phyloP scores from a whole-genome alignment of 345 rosid species.

The Populus tremula region DNA sequence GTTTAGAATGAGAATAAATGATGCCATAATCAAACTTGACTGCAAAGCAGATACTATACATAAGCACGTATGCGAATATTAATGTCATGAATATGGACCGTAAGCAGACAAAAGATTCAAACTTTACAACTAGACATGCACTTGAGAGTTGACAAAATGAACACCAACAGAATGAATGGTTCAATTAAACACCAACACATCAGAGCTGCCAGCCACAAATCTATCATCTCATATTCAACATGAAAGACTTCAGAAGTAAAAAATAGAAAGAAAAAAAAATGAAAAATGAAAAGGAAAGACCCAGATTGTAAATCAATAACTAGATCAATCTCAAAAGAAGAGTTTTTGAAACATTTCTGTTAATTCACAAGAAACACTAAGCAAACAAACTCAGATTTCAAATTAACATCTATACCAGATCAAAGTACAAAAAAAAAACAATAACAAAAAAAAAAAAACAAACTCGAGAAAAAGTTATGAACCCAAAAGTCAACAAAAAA shows the following conservation, averaged over 20 bases:
- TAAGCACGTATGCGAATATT: neutral
- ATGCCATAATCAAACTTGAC: neutral
- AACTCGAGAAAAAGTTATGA: neutral
- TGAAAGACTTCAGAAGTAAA: neutral
- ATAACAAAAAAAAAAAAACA: neutral
- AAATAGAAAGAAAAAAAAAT: neutral
- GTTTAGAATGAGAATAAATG: neutral
- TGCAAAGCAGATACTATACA: neutral
- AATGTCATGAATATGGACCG: neutral
- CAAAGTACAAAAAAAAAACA: neutral
- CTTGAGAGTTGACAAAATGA: neutral
- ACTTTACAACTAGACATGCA: neutral
- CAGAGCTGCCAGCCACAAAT: neutral
- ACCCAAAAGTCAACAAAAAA: neutral
- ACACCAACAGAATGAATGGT: neutral
- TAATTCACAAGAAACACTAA: neutral
- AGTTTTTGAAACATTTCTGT: neutral
- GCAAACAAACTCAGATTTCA: neutral
- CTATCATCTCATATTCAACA: neutral
- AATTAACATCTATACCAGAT: neutral
- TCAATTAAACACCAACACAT: neutral
- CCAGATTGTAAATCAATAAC: conserved; percentile 5
- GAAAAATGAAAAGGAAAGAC: neutral
- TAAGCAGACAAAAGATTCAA: neutral
- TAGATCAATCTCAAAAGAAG: neutral